These are phyloP conservation scores for Boletus eberwhitei DNA, from an alignment of 768 basidiomycete species.

Conservation along the genomic window DNA sequence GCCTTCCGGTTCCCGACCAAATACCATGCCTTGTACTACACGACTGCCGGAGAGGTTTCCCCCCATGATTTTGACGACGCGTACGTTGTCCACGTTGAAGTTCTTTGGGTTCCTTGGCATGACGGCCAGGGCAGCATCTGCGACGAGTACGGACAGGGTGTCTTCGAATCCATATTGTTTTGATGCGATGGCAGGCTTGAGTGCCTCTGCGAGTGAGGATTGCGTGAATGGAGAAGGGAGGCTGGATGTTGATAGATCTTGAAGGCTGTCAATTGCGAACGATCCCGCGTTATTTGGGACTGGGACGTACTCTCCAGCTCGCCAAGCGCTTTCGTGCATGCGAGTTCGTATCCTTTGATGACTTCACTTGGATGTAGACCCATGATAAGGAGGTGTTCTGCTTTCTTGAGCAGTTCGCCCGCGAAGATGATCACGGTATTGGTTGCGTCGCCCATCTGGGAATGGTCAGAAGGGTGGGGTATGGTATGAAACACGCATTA, in stretches of 20 bases:
- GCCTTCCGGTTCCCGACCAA: conserved; percentile 93
- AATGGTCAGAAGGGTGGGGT: not conserved
- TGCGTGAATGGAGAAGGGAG: conserved; percentile 71
- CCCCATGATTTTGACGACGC: conserved; percentile 99
- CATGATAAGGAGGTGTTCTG: conserved; percentile 91
- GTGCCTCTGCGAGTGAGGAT: conserved; percentile 65
- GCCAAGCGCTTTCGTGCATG: conserved; percentile 73
- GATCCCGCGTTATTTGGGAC: conserved; percentile 29
- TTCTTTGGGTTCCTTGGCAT: conserved; percentile 87
- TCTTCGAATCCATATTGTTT: conserved; percentile 98
- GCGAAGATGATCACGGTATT: conserved; percentile 94
- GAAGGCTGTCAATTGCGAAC: conserved; percentile 12
- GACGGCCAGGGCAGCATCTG: conserved; percentile 88
- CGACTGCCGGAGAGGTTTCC: conserved; percentile 79
- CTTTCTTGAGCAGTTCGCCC: conserved; percentile 91
- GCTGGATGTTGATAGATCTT: conserved; percentile 68
- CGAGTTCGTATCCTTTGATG: conserved; percentile 93
- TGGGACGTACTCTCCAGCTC: conserved; percentile 83
- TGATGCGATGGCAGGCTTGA: conserved; percentile 90
- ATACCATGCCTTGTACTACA: conserved; percentile 97
- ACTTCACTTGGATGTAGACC: conserved; percentile 96
- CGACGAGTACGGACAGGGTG: conserved; percentile 73
- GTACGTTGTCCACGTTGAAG: conserved; percentile 98
- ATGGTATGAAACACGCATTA: not conserved
- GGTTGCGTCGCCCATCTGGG: conserved; percentile 94